Evolutionary conservation across 2,329 filamentous ascomycete species (phyloP).

Genomic region (Neocatenulostroma microsporum): DNA sequence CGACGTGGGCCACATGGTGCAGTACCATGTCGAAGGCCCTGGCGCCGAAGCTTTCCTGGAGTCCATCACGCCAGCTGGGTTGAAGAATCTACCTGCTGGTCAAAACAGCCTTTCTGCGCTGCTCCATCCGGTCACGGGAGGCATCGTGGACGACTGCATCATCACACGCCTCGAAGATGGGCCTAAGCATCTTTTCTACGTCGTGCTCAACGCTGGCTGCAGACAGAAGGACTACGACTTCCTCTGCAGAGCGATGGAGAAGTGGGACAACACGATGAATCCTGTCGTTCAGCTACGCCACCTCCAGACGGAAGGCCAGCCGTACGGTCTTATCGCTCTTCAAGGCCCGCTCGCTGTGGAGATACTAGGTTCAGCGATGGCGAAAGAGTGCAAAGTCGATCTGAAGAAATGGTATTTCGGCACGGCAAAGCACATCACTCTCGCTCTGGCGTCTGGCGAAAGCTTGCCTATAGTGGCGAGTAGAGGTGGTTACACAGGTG

Average conservation of each 20-base stretch:
- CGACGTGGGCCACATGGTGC: slow-evolving; percentile 92
- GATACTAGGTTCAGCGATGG: slow-evolving; percentile 59
- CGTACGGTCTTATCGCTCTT: slow-evolving; percentile 74
- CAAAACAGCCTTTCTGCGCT: slow-evolving; percentile 78
- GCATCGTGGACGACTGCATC: slow-evolving; percentile 91
- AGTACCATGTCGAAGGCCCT: slow-evolving; percentile 75
- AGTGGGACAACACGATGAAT: slow-evolving; percentile 48
- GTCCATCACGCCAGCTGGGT: slow-evolving; percentile 69
- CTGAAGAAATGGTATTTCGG: slow-evolving; percentile 75
- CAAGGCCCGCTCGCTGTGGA: slow-evolving; percentile 73
- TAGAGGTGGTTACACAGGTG: slow-evolving; percentile 90
- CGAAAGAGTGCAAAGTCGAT: slow-evolving; percentile 38
- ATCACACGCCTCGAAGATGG: slow-evolving; percentile 66
- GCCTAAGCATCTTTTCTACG: slow-evolving; percentile 58
- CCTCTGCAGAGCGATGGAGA: slow-evolving; percentile 59
- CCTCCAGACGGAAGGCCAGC: slow-evolving; percentile 38
- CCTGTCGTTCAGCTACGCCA: slow-evolving; percentile 26
- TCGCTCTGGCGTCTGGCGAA: slow-evolving; percentile 53
- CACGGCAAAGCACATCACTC: slow-evolving; percentile 56
- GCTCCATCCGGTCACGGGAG: slow-evolving; percentile 69
- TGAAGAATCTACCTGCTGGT: slow-evolving; percentile 56
- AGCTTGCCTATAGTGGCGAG: slow-evolving; percentile 61
- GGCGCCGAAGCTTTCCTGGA: slow-evolving; percentile 76
- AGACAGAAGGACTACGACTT: slow-evolving; percentile 80
- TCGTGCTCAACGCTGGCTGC: slow-evolving; percentile 92